Evolutionary conservation across 352 stramenopile species (phyloP), one percentile per base, ranked within the genome.

Genomic region (Saprolegnia diclina): DNA sequence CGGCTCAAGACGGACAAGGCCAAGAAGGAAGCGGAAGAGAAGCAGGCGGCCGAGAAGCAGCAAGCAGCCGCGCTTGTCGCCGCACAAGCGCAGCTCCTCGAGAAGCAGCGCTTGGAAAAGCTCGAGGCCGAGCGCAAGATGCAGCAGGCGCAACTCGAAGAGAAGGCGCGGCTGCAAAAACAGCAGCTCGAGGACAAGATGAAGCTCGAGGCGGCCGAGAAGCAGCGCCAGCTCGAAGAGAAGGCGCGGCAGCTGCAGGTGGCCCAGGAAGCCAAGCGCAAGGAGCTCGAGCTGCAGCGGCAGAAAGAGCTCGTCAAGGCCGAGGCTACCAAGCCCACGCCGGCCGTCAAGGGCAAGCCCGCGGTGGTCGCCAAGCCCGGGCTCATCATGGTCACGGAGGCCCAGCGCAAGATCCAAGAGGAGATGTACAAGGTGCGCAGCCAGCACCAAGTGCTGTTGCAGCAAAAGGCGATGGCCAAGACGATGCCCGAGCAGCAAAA

Each of bases 401-500:
- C 21, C 10, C 63, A 69, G 26, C 44, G 50, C 19, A 44, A 57
- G 52, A 57, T 57, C 7, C 52, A 57, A 16, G 52, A 92, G 48
- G 76, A 84, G 22, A 29, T 89, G 35, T 45, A 88, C 54, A 77
- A 86, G 38, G 74, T 85, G 29, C 80, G 81, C n/a, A 88, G 87
- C 42, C 80, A 90, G 46, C 79, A 92, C 44, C 77, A 88, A 53
- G 56, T 88, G 7, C 19, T 77, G 10, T 68, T 63, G 37, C 53
- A 64, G 69, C 81, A 92, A 65, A 83, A 93, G 67, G 82, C 76
- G 29, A 77, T 78, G 29, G 82, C 82, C 44, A 93, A 91, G 72
- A 85, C 80, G 10, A 82, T 82, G 14, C 79, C 79, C 42, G 74
- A 79, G 37, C 83, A 93, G 56, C 81, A 83, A 3, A 93, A 91